Conservation (phyloP, 2,329 filamentous ascomycete genomes). For the Pseudogymnoascus sp. region DNA sequence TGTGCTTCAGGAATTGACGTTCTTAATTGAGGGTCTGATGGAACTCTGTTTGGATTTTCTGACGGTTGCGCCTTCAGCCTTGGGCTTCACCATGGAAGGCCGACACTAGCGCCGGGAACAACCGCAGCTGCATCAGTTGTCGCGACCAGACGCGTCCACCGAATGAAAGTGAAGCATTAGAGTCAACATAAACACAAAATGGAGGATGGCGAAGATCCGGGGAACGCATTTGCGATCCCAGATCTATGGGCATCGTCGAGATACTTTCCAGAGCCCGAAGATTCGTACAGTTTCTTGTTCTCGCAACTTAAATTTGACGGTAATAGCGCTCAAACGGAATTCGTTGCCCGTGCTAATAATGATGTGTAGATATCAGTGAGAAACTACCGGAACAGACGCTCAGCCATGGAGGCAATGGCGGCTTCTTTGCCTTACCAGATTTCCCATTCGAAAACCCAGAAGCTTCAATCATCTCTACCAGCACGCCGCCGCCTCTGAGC, state of each 20-base stretch:
- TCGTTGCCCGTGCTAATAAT: not conserved
- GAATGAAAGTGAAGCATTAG: not conserved
- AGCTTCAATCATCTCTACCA: not conserved
- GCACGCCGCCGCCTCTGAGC: not conserved
- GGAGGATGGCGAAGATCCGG: conserved; percentile 34
- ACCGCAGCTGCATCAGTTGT: conserved; percentile 9
- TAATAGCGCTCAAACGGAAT: conserved; percentile 12
- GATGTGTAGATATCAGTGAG: conserved; percentile 23
- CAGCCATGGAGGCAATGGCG: conserved; percentile 14
- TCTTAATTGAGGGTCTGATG: not conserved
- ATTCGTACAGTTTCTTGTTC: conserved; percentile 28
- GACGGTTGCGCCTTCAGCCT: conserved; percentile 9
- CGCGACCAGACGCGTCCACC: conserved; percentile 9
- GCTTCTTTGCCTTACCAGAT: conserved; percentile 27
- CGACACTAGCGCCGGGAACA: conserved; percentile 14
- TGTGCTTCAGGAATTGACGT: not conserved
- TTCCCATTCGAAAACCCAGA: conserved; percentile 19
- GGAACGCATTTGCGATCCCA: conserved; percentile 57
- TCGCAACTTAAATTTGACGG: conserved; percentile 27
- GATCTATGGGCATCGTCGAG: conserved; percentile 53
- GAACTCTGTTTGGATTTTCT: conserved; percentile 11
- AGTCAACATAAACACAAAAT: conserved; percentile 26
- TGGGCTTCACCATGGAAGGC: conserved; percentile 8
- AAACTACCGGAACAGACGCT: conserved; percentile 17
- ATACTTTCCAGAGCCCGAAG: conserved; percentile 32